Evolutionary conservation across 345 rosid species (phyloP).

Genomic region (Zanthoxylum bungeanum): DNA sequence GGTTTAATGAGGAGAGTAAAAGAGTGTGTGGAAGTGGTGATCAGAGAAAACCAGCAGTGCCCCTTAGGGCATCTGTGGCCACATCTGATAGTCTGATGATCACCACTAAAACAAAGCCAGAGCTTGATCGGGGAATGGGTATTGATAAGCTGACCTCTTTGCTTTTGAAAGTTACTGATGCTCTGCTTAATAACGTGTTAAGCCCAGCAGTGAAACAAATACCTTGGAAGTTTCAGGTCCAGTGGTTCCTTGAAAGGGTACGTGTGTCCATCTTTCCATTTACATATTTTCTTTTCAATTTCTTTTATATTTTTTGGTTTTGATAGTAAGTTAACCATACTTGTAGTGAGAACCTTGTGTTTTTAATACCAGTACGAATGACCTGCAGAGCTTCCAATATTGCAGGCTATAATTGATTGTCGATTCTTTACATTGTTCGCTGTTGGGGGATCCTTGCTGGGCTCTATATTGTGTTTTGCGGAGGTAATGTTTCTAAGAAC

Average conservation of each 20-base stretch:
- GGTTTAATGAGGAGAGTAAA: conserved; percentile 13
- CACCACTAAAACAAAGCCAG: conserved; percentile 19
- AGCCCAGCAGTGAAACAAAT: conserved; percentile 21
- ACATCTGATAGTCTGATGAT: conserved; percentile 15
- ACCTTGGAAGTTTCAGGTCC: conserved; percentile 33
- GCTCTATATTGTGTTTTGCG: conserved; percentile 60
- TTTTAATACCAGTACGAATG: too few species aligned
- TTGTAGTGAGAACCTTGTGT: too few species aligned
- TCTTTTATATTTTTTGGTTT: too few species aligned
- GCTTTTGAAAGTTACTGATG: conserved; percentile 6
- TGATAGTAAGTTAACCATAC: too few species aligned
- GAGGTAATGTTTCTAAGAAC: conserved; percentile 40
- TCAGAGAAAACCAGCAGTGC: conserved; percentile 28
- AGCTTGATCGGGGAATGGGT: conserved; percentile 20
- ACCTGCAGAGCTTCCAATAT: not conserved
- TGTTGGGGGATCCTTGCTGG: conserved; percentile 64
- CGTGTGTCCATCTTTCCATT: too few species aligned
- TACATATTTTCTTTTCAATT: too few species aligned
- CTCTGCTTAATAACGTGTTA: conserved; percentile 20
- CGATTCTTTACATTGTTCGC: conserved; percentile 69
- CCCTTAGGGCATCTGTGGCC: conserved; percentile 23
- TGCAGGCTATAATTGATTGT: conserved; percentile 60
- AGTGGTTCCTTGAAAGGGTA: conserved; percentile 48
- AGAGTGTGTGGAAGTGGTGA: conserved; percentile 14
- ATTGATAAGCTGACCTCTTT: conserved; percentile 25